Evolutionary conservation across 371 early-diverging fungal species (phyloP), one percentile per base, ranked within the genome.

Genomic region (Mortierella sp.): DNA sequence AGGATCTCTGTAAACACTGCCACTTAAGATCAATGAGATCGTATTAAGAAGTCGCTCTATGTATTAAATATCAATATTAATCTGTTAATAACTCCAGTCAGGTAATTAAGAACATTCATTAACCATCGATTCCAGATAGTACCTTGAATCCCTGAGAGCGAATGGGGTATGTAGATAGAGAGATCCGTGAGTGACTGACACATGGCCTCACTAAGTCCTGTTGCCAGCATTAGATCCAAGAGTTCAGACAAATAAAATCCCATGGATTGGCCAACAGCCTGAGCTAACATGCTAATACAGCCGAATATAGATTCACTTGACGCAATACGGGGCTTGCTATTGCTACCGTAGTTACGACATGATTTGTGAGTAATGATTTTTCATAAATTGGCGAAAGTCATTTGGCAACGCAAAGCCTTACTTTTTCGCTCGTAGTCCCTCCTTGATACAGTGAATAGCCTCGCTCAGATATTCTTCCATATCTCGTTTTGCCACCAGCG

Each of bases 221-320:
- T 87, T 6, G 90, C 87, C 66, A 99, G 96, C 94, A 99, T 97
- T 41, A 94, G 86, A 67, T 97, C 97, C 70, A 98, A 83, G 1
- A 98, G 79, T 50, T 96, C 96, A 62, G 93, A 92, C 76, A 97
- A 87, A 74, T 97, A 88, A 76, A 89, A 91, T 0, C 92, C 94
- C 64, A 98, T 78, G 1, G 93, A 91, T 43, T 94, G 96, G 9
- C 97, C 98, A 50, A 98, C 93, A 11, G 98, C 96, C 5, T 85
- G 86, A 0, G 98, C 96, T 48, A 98, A 87, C 91, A 92, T 93
- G 61, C 94, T 91, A 62, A 97, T 93, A 73, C 97, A 97, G 65
- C 91, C 87, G 75, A 96, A 96, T 0, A 94, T 87, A 0, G 95
- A 89, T 5, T 89, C 84, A 73, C 95, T 95, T 1, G 86, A 76